Evolutionary conservation across 768 basidiomycete species (phyloP).

Genomic region (Podaxis sp.): DNA sequence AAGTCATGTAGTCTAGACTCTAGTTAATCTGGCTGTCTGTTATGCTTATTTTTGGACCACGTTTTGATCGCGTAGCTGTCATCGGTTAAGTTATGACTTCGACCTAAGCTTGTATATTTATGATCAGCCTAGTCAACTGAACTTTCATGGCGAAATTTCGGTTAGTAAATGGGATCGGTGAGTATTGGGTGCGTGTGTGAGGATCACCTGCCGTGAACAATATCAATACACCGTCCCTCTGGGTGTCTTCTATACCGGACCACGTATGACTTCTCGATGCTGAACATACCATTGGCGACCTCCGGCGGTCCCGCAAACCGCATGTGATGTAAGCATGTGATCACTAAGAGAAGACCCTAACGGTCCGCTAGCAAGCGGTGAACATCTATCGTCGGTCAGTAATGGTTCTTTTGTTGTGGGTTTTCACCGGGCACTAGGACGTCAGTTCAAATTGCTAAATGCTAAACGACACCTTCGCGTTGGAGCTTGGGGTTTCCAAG

Average conservation of each 20-base stretch:
- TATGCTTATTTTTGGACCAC: not conserved
- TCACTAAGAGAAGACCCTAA: not conserved
- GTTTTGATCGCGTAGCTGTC: not conserved
- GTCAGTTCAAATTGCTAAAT: not conserved
- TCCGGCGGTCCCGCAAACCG: not conserved
- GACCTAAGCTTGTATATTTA: not conserved
- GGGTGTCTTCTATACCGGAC: not conserved
- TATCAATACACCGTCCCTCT: not conserved
- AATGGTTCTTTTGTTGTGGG: not conserved
- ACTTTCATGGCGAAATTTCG: constrained; percentile 4
- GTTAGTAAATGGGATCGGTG: not conserved
- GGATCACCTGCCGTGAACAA: not conserved
- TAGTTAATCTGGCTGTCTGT: not conserved
- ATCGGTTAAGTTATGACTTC: not conserved
- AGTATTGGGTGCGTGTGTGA: not conserved
- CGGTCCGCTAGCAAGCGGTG: constrained; percentile 2
- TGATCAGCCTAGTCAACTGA: not conserved
- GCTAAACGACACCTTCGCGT: not conserved
- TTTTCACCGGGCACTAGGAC: not conserved
- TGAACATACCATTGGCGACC: not conserved
- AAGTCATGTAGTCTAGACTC: no score
- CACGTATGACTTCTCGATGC: not conserved
- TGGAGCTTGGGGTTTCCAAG: constrained; percentile 3
- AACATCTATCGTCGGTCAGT: not conserved
- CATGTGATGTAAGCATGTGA: constrained; percentile 14